Evolutionary conservation across 371 early-diverging fungal species (phyloP).

Genomic region (Conidiobolus coronatus): DNA sequence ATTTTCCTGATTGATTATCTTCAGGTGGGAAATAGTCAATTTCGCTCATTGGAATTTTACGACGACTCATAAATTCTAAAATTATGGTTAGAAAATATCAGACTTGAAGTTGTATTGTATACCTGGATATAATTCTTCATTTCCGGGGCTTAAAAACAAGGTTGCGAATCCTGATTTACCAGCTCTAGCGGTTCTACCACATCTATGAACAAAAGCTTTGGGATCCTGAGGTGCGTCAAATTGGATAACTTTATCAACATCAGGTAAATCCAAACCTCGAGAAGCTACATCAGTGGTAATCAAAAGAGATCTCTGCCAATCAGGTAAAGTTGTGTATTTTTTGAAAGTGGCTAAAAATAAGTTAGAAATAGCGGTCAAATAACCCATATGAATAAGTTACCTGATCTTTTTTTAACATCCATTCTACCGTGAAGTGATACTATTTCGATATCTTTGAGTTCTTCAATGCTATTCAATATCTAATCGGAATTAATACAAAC

Average conservation of each 20-base stretch:
- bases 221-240: slow-evolving; percentile 93
- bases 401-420: slow-evolving; percentile 58
- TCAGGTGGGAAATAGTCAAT: slow-evolving; percentile 17
- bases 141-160: slow-evolving; percentile 44
- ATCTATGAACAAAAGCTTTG: slow-evolving; percentile 90
- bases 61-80: slow-evolving; percentile 56
- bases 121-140: slow-evolving; percentile 78
- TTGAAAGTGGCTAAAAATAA: too few species aligned
- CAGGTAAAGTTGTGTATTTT: slow-evolving; percentile 29
- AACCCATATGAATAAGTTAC: background rate
- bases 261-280: slow-evolving; percentile 93
- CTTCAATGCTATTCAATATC: background rate
- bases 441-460: slow-evolving; percentile 17
- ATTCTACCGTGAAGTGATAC: slow-evolving; percentile 83
- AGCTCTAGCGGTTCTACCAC: slow-evolving; percentile 90
- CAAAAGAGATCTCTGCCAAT: slow-evolving; percentile 43
- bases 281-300: slow-evolving; percentile 96
- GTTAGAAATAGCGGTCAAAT: background rate
- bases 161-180: slow-evolving; percentile 76
- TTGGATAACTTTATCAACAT: slow-evolving; percentile 91
- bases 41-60: slow-evolving; percentile 57
- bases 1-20: slow-evolving; percentile 9
- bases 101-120: slow-evolving; percentile 5
- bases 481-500: too few species aligned
- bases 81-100: background rate